These are phyloP conservation scores for Yamadazyma ubonensis DNA, from an alignment of 805 yeast species.

Conservation along the genomic window DNA sequence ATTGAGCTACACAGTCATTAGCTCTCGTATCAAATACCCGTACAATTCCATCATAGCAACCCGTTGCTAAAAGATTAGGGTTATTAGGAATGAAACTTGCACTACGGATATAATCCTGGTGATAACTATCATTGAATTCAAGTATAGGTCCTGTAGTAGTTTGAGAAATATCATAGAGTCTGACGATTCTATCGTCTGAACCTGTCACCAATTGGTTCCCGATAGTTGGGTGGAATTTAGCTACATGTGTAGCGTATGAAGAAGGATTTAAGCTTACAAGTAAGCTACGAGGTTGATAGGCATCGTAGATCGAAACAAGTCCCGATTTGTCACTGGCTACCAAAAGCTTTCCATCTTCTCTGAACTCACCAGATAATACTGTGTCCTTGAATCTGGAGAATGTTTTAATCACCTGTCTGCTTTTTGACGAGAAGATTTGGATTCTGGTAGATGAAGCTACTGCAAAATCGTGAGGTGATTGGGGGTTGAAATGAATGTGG, in stretches of 20 bases:
- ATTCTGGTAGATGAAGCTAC: conserved; percentile 88
- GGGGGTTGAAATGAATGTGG: conserved; percentile 85
- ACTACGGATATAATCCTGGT: conserved; percentile 84
- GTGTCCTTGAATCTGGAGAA: conserved; percentile 87
- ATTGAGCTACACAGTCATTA: conserved; percentile 57
- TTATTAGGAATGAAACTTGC: conserved; percentile 74
- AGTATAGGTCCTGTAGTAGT: conserved; percentile 66
- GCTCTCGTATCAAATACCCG: conserved; percentile 80
- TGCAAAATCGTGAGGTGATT: conserved; percentile 76
- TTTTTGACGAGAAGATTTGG: conserved; percentile 90
- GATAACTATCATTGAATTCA: conserved; percentile 60
- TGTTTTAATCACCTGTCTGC: conserved; percentile 86
- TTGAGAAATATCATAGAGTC: conserved; percentile 85
- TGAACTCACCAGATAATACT: conserved; percentile 86
- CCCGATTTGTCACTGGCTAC: conserved; percentile 97
- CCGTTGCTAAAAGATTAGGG: conserved; percentile 81
- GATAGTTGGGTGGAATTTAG: conserved; percentile 81
- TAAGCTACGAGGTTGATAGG: conserved; percentile 72
- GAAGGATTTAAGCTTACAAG: conserved; percentile 82
- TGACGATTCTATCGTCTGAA: conserved; percentile 83
- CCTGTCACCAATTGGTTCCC: conserved; percentile 80
- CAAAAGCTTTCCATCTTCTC: conserved; percentile 85
- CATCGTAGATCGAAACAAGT: conserved; percentile 84
- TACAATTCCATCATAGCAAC: conserved; percentile 88
- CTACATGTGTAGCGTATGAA: conserved; percentile 86